Evolutionary conservation across 108 stramenopile species (phyloP).

Genomic region (Pseudonitzschia delicatissima): DNA sequence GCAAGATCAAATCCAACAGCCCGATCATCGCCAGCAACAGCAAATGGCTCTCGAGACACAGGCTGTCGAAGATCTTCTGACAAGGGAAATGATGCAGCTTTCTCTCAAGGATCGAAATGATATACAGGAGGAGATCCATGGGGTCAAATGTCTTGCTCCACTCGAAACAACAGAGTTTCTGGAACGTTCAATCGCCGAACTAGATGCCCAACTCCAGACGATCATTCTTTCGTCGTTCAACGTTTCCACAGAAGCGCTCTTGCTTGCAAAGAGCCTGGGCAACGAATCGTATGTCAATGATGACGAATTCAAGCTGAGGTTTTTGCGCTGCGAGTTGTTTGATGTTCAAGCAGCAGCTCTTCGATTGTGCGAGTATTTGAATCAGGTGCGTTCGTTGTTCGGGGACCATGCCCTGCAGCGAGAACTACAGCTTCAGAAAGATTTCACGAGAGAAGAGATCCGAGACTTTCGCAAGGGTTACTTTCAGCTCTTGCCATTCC

Average conservation of each 20-base stretch:
- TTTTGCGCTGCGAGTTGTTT: not conserved
- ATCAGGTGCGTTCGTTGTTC: not conserved
- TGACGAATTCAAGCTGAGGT: not conserved
- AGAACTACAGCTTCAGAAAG: not conserved
- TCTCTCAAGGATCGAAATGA: not conserved
- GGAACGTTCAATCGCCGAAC: not conserved
- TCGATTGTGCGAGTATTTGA: not conserved
- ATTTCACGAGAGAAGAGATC: not conserved
- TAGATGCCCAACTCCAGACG: not conserved
- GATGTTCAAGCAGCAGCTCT: not conserved
- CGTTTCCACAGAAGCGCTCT: not conserved
- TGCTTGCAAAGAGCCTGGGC: not conserved
- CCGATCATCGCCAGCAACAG: no score
- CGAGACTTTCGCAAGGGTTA: not conserved
- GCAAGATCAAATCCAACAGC: no score
- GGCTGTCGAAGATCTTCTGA: not conserved
- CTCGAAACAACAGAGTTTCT: not conserved
- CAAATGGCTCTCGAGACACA: no score
- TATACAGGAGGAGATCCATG: constrained; percentile 2
- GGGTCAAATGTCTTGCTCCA: not conserved
- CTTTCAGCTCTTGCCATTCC: not conserved
- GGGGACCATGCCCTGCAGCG: not conserved
- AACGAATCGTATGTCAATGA: not conserved
- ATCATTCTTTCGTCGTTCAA: constrained; percentile 5
- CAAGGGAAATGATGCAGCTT: not conserved